A percentile compares a stretch with the other conserved stretches of the same genome.
These are phyloP conservation scores for Podospora didyma DNA, from an alignment of 495 filamentous ascomycete genomes.

Conservation along the genomic window DNA sequence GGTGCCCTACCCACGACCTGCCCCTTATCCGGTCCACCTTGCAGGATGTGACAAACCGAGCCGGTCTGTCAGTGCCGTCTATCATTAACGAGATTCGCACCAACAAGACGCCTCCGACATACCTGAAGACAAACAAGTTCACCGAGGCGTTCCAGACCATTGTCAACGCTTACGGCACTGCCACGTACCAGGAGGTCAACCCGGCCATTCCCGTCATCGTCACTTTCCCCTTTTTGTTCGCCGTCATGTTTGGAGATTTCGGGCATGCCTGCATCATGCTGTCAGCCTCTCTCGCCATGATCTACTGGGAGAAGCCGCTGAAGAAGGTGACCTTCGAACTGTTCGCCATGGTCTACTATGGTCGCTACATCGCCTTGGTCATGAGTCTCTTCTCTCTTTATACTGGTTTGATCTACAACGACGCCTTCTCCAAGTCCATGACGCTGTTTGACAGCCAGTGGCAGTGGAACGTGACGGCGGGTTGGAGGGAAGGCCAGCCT, in stretches of 20 bases:
- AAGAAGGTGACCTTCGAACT: constrained; percentile 91
- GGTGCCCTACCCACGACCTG: constrained; percentile 89
- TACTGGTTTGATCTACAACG: constrained; percentile 96
- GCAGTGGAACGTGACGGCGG: constrained; percentile 66
- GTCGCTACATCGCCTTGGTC: constrained; percentile 95
- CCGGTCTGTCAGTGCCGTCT: constrained; percentile 88
- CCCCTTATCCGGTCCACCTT: constrained; percentile 92
- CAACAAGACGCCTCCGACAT: constrained; percentile 94
- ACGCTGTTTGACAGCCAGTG: constrained; percentile 86
- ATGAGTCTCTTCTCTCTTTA: constrained; percentile 98
- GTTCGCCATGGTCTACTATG: constrained; percentile 97
- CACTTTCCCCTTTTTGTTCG: constrained; percentile 97
- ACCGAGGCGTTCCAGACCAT: constrained; percentile 98
- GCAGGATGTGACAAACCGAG: constrained; percentile 93
- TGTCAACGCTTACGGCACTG: constrained; percentile 94
- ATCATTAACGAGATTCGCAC: constrained; percentile 97
- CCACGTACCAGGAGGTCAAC: constrained; percentile 96
- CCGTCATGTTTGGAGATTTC: constrained; percentile 98
- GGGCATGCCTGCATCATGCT: constrained; percentile 90
- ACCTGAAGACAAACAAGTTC: constrained; percentile 95
- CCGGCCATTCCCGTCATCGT: constrained; percentile 90
- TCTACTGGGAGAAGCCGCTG: constrained; percentile 87
- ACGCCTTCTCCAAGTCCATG: constrained; percentile 89
- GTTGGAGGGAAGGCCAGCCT: constrained; percentile 54
- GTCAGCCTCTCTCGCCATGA: constrained; percentile 77